Evolutionary conservation across 441 rosid species (phyloP).

Genomic region (Populus hybrid): DNA sequence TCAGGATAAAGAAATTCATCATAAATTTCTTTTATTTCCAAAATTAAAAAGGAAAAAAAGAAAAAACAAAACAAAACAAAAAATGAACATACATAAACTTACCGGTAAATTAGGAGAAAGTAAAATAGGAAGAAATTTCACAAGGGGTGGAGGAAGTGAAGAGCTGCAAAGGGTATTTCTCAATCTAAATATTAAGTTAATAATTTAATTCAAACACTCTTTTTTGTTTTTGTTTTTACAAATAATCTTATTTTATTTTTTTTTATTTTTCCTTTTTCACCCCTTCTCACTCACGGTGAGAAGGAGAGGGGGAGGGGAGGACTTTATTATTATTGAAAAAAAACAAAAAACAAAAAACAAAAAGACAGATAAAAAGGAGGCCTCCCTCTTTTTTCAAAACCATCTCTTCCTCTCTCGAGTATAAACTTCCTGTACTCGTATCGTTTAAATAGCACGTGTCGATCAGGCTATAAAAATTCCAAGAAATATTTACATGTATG

Average conservation of each 20-base stretch:
- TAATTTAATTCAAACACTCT: not conserved
- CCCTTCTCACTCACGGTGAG: conserved; percentile 5
- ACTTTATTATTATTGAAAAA: not conserved
- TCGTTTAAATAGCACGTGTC: not conserved
- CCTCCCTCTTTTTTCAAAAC: not conserved
- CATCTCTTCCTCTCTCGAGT: not conserved
- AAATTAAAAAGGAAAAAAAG: conserved; percentile 16
- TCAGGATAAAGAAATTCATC: conserved; percentile 16
- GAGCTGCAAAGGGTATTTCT: conserved; percentile 14
- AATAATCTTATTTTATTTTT: not conserved
- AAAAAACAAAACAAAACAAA: not conserved
- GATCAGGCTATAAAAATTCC: too few species aligned
- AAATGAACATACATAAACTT: conserved; percentile 30
- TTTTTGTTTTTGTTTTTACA: too few species aligned
- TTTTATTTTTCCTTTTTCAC: not conserved
- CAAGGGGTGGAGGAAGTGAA: conserved; percentile 15
- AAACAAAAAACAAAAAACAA: not conserved
- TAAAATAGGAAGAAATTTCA: conserved; percentile 13
- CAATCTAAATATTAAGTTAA: conserved; percentile 18
- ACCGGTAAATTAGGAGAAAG: conserved; percentile 38
- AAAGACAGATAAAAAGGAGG: not conserved
- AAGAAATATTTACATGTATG: not conserved
- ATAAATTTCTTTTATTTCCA: conserved; percentile 4
- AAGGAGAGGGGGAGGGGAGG: not conserved
- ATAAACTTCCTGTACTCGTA: not conserved